These are phyloP conservation scores for Escallonia rubra DNA, from an alignment of 129 eudicot genomes.

Conservation along the genomic window DNA sequence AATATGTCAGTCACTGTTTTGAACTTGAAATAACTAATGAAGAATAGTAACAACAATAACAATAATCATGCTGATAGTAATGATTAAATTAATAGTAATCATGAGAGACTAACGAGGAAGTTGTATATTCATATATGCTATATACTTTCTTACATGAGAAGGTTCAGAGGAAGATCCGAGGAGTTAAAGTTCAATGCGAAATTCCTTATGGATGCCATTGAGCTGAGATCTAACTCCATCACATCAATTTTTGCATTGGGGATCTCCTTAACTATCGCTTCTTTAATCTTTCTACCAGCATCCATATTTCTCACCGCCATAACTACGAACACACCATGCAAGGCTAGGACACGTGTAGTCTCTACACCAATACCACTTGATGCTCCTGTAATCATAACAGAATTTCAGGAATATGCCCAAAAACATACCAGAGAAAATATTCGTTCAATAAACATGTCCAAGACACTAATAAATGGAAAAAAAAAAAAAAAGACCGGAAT, in stretches of 20 bases:
- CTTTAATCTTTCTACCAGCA: constrained; percentile 61
- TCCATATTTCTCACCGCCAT: constrained; percentile 85
- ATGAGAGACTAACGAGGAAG: no score
- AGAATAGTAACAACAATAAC: neutral
- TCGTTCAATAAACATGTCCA: neutral
- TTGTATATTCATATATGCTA: neutral
- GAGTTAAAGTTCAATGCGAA: constrained; percentile 74
- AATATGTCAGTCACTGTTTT: neutral
- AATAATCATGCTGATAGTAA: neutral
- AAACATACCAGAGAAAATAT: no score
- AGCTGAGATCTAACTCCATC: constrained; percentile 91
- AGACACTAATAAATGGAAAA: no score
- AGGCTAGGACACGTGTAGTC: constrained; percentile 80
- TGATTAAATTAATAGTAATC: no score
- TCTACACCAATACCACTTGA: constrained; percentile 93
- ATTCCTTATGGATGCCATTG: constrained; percentile 61
- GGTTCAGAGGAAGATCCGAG: constrained; percentile 65
- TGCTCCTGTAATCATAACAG: constrained; percentile 58
- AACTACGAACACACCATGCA: constrained; percentile 71
- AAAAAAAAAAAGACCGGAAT: no score
- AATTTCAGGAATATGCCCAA: no score
- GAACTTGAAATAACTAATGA: neutral
- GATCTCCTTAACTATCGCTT: constrained; percentile 45
- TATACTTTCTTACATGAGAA: constrained; percentile 60
- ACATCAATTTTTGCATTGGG: constrained; percentile 82